Evolutionary conservation across 768 basidiomycete genomes (phyloP).

Genomic region (Hygrophorus pudorinus): DNA sequence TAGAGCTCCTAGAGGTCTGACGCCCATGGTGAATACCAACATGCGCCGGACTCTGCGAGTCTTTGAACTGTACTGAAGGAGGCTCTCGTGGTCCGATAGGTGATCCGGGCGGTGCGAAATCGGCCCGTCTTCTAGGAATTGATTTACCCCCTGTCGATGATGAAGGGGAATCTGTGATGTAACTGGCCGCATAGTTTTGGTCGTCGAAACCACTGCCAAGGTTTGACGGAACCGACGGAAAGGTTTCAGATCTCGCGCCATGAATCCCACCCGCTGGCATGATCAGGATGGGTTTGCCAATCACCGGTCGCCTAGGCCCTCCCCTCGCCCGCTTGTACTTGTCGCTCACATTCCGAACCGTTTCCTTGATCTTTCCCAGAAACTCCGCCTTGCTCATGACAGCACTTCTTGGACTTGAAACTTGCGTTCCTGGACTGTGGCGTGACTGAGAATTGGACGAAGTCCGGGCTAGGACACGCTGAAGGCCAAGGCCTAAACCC

Average conservation of each 20-base stretch:
- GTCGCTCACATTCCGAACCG: slow-evolving; percentile 61
- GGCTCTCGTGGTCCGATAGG: slow-evolving; percentile 11
- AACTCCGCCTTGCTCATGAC: slow-evolving; percentile 67
- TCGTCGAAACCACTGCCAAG: slow-evolving; percentile 28
- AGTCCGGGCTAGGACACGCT: slow-evolving; percentile 37
- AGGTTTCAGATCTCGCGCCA: slow-evolving; percentile 5
- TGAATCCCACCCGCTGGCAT: slow-evolving; percentile 10
- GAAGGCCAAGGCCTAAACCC: slow-evolving; percentile 37
- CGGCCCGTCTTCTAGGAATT: slow-evolving; percentile 55
- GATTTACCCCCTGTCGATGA: slow-evolving; percentile 56
- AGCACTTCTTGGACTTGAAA: slow-evolving; percentile 30
- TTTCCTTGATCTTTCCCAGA: slow-evolving; percentile 48
- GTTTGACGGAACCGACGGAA: slow-evolving; percentile 25
- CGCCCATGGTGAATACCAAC: slow-evolving; percentile 11
- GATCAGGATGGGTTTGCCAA: slow-evolving; percentile 47
- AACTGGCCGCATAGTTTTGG: slow-evolving; percentile 33
- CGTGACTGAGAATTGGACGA: slow-evolving; percentile 21
- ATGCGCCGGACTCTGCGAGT: slow-evolving; percentile 17
- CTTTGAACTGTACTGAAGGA: slow-evolving; percentile 31
- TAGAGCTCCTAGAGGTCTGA: slow-evolving; percentile 26
- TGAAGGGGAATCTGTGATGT: slow-evolving; percentile 49
- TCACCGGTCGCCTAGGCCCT: slow-evolving; percentile 35
- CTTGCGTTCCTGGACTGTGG: slow-evolving; percentile 16
- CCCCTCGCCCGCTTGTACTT: slow-evolving; percentile 30
- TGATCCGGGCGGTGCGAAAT: slow-evolving; percentile 56